Percentiles rank a stretch among this genome's conserved stretches.
Conservation (phyloP, 2,329 filamentous ascomycete species). For the Xylaria sp. region DNA sequence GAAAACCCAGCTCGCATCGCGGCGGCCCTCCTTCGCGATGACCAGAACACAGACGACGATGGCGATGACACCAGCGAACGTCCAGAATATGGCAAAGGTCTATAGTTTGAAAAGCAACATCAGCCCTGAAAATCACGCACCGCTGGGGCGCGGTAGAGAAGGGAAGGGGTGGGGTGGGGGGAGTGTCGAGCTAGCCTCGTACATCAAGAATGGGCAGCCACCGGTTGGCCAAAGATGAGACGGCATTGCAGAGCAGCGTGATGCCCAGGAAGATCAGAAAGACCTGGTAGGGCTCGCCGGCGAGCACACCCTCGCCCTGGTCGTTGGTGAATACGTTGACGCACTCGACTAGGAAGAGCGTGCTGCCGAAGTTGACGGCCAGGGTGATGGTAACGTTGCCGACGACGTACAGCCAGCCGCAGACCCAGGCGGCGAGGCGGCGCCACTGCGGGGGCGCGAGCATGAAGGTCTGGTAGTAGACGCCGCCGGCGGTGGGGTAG, state of each 20-base stretch:
- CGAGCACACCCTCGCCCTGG: constrained; percentile 48
- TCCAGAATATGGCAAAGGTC: constrained; percentile 76
- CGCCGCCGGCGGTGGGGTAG: constrained; percentile 76
- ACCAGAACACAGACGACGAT: constrained; percentile 65
- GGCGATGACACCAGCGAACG: constrained; percentile 69
- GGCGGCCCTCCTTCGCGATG: constrained; percentile 70
- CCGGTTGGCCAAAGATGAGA: constrained; percentile 68
- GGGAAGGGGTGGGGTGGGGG: background rate
- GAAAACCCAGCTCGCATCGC: constrained; percentile 65
- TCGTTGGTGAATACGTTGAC: constrained; percentile 57
- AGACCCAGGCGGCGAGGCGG: constrained; percentile 68
- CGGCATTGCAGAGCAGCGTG: constrained; percentile 64
- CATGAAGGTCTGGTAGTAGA: constrained; percentile 81
- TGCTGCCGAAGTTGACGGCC: constrained; percentile 81
- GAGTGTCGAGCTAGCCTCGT: constrained; percentile 39
- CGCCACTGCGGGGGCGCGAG: constrained; percentile 64
- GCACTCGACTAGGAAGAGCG: constrained; percentile 61
- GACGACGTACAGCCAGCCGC: constrained; percentile 75
- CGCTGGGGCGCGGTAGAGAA: background rate
- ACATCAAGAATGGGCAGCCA: constrained; percentile 72
- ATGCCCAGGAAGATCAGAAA: constrained; percentile 73
- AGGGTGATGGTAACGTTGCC: constrained; percentile 82
- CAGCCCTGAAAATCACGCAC: background rate
- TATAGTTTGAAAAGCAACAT: constrained; percentile 35
- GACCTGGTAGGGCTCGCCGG: constrained; percentile 63